Evolutionary conservation across 2,329 filamentous ascomycete genomes (phyloP).

Genomic region (Talaromyces sp.): DNA sequence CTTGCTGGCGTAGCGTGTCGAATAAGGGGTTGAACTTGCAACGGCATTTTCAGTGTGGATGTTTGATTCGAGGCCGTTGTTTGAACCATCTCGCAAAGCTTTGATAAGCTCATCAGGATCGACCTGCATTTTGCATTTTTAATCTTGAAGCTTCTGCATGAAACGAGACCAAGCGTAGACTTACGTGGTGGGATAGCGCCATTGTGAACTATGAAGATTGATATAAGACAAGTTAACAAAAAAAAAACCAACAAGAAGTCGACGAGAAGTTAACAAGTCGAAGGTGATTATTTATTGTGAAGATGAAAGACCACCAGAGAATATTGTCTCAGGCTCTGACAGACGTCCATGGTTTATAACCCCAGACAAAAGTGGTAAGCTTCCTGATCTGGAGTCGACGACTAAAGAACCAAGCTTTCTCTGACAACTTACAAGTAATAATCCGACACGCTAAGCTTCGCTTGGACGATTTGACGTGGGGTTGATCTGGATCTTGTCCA

Average conservation of each 20-base stretch:
- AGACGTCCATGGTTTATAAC: not conserved
- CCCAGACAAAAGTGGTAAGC: not conserved
- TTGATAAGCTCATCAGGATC: constrained; percentile 26
- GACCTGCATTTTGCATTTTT: constrained; percentile 17
- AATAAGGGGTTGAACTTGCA: constrained; percentile 28
- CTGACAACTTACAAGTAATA: not conserved
- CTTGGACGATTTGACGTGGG: not conserved
- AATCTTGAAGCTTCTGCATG: not conserved
- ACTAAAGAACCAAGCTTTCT: constrained; percentile 4
- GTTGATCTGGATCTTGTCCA: not conserved
- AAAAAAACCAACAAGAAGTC: too few species aligned
- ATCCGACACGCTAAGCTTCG: not conserved
- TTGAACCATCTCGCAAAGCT: constrained; percentile 20
- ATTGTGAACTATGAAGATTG: not conserved
- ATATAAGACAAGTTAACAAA: not conserved
- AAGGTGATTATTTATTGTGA: not conserved
- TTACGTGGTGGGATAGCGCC: constrained; percentile 9
- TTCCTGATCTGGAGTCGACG: not conserved
- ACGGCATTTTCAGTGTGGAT: constrained; percentile 24
- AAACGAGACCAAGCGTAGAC: not conserved
- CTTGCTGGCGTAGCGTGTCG: constrained; percentile 28
- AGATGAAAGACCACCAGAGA: not conserved
- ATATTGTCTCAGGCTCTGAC: not conserved
- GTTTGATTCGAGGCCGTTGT: constrained; percentile 23
- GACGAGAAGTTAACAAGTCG: not conserved